phyloP scores from a whole-genome alignment of 2,329 filamentous ascomycete genomes.

The Colletotrichum noveboracense region DNA sequence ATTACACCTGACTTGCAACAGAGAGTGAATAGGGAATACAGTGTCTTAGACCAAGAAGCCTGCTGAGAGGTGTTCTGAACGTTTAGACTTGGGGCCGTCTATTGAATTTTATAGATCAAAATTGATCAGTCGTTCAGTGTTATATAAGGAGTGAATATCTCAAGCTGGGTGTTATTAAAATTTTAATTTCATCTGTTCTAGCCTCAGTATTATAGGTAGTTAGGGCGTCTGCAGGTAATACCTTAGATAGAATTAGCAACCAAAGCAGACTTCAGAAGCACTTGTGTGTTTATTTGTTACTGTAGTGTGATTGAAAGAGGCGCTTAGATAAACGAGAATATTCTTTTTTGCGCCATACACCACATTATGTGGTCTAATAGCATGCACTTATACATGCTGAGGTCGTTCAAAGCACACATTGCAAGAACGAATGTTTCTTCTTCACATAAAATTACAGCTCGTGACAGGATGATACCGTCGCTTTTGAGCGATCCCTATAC shows the following conservation, averaged over 20 bases:
- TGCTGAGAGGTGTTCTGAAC: background rate
- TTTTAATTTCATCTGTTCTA: background rate
- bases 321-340: background rate
- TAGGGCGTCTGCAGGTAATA: background rate
- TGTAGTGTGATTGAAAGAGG: background rate
- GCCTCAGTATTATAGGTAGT: background rate
- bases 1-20: no score
- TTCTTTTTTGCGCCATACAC: background rate
- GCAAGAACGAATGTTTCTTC: background rate
- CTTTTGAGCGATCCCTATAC: background rate
- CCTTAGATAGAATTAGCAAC: background rate
- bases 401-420: background rate
- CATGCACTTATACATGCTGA: background rate
- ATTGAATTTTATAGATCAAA: no score
- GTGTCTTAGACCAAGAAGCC: background rate
- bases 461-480: background rate
- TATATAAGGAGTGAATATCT: background rate
- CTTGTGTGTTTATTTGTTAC: background rate
- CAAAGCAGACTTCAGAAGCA: background rate
- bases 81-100: no score
- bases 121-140: no score
- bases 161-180: background rate
- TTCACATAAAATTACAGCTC: fast-evolving
- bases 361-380: background rate
- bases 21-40: no score